Percentiles rank a stretch among this genome's conserved stretches.
Conservation (phyloP, 495 filamentous ascomycete species). For the Elasticomyces elasticus region DNA sequence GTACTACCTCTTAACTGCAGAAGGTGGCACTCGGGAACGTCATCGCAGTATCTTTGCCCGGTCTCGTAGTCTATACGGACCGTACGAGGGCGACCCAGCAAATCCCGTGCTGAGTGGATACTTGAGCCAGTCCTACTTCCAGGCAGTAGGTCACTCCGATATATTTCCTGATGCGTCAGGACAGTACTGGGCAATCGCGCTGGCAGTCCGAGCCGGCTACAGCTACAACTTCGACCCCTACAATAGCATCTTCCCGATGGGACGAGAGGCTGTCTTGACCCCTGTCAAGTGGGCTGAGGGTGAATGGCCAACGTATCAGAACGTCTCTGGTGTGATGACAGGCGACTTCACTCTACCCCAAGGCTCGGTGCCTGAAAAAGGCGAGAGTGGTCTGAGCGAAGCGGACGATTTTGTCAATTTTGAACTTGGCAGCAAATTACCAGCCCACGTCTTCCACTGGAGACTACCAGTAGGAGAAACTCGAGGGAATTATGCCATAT, state of each 20-base stretch:
- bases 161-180: slow-evolving; percentile 39
- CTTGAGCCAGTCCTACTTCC: slow-evolving; percentile 24
- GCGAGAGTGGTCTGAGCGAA: slow-evolving; percentile 32
- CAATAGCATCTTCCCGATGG: slow-evolving; percentile 46
- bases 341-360: slow-evolving; percentile 27
- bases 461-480: slow-evolving; percentile 32
- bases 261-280: slow-evolving; percentile 48
- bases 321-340: slow-evolving; percentile 32
- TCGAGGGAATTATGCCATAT: slow-evolving; percentile 36
- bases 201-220: slow-evolving; percentile 37
- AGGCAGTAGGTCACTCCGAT: slow-evolving; percentile 42
- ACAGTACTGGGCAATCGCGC: slow-evolving; percentile 45
- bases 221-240: slow-evolving; percentile 16
- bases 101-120: slow-evolving; percentile 4
- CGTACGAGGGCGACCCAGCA: background rate
- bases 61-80: slow-evolving; percentile 3
- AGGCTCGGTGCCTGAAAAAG: slow-evolving; percentile 23
- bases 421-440: slow-evolving; percentile 27
- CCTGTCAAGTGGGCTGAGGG: slow-evolving; percentile 41
- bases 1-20: slow-evolving; percentile 60
- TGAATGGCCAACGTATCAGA: slow-evolving; percentile 36
- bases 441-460: slow-evolving; percentile 42
- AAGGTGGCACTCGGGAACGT: slow-evolving; percentile 52
- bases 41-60: slow-evolving; percentile 35
- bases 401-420: slow-evolving; percentile 39